Evolutionary conservation across 495 filamentous ascomycete species (phyloP).

Genomic region (Xylaria curta): DNA sequence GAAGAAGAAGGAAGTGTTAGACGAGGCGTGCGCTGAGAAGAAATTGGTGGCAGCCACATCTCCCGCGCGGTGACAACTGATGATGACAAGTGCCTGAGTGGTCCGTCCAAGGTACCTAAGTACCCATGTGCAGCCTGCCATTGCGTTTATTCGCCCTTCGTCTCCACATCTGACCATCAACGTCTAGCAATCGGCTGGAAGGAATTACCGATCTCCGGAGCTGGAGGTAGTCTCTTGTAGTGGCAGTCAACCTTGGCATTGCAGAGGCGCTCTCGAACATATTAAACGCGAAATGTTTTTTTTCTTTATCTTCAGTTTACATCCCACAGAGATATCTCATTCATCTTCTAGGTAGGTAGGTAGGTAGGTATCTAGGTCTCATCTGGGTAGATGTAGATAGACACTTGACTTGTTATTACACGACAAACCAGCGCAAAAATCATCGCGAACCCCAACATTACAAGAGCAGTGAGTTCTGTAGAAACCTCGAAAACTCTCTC

Average conservation of each 20-base stretch:
- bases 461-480: not conserved
- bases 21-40: not conserved
- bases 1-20: not conserved
- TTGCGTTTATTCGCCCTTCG: not conserved
- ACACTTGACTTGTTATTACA: not conserved
- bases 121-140: not conserved
- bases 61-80: not conserved
- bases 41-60: slow-evolving; percentile 13
- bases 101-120: slow-evolving; percentile 4
- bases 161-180: not conserved
- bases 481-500: not conserved
- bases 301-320: not conserved
- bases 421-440: not conserved
- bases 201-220: slow-evolving; percentile 10
- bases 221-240: not conserved
- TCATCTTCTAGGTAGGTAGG: not conserved
- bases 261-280: not conserved
- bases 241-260: not conserved
- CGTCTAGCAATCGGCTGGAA: not conserved
- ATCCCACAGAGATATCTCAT: not conserved
- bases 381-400: not conserved
- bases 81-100: slow-evolving; percentile 6
- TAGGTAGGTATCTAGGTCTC: too few relatives aligned
- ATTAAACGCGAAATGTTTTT: not conserved
- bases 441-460: not conserved